Evolutionary conservation across 208 protist species (phyloP).

Genomic region (Acanthamoeba polyphaga): DNA sequence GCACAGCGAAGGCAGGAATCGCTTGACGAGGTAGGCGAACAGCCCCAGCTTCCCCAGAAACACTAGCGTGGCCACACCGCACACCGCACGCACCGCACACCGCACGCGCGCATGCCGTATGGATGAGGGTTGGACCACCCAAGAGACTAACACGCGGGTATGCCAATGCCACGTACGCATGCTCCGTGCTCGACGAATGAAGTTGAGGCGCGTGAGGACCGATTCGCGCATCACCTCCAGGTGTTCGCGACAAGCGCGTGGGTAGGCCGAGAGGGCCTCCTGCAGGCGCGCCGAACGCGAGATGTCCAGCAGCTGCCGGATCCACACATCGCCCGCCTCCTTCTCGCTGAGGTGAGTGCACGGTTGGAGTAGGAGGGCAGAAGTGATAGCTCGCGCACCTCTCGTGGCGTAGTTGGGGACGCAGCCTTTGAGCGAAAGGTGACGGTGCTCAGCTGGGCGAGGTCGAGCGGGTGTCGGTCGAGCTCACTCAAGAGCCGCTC

Average conservation of each 20-base stretch:
- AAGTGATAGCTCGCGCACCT: not conserved
- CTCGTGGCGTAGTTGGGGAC: not conserved
- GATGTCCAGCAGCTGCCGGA: not conserved
- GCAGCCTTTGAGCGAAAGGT: not conserved
- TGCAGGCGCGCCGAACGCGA: conserved; percentile 5
- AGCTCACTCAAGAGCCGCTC: not conserved
- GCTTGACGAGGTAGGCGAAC: conserved; percentile 13
- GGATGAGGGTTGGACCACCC: not conserved
- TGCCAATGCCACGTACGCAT: not conserved
- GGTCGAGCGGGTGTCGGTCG: not conserved
- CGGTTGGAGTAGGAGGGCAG: no score
- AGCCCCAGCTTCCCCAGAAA: conserved; percentile 39
- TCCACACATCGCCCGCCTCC: not conserved
- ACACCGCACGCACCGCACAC: not conserved
- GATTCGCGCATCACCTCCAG: conserved; percentile 34
- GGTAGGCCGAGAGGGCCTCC: conserved; percentile 12
- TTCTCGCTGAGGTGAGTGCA: not conserved
- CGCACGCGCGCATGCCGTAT: not conserved
- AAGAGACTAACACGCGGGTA: not conserved
- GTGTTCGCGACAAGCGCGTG: not conserved
- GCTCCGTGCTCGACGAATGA: not conserved
- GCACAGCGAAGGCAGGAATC: not conserved
- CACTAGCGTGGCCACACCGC: not conserved
- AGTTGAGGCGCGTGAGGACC: conserved; percentile 14
- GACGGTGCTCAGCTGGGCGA: conserved; percentile 1